phyloP scores from a whole-genome alignment of 2,329 filamentous ascomycete genomes.

The Leptographium radiaticola region DNA sequence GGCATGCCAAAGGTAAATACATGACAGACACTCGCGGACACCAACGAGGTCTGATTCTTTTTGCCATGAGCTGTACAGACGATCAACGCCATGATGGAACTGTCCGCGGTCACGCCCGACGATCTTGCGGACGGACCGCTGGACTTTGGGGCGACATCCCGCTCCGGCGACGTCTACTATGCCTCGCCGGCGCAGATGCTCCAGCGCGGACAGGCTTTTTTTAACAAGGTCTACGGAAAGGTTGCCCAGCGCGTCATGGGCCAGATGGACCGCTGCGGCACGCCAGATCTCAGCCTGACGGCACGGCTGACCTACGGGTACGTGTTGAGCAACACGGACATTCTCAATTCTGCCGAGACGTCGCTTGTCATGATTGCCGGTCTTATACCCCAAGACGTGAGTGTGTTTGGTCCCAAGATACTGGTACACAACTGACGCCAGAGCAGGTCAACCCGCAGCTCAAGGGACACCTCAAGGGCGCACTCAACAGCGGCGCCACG shows the following conservation, averaged over 20 bases:
- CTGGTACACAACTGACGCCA: not conserved
- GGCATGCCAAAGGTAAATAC: constrained; percentile 34
- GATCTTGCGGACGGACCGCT: constrained; percentile 26
- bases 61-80: constrained; percentile 16
- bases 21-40: no score
- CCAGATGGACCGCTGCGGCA: constrained; percentile 34
- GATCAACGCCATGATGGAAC: constrained; percentile 32
- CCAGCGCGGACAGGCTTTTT: constrained; percentile 31
- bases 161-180: constrained; percentile 24
- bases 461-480: constrained; percentile 38
- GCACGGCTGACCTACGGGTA: constrained; percentile 36
- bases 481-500: constrained; percentile 35
- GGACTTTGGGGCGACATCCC: constrained; percentile 23
- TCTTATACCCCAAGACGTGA: constrained; percentile 37
- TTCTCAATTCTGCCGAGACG: constrained; percentile 32
- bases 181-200: constrained; percentile 23
- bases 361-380: constrained; percentile 38
- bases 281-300: constrained; percentile 33
- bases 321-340: constrained; percentile 31
- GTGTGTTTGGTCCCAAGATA: constrained; percentile 6
- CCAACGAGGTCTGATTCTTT: not conserved
- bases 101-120: constrained; percentile 29
- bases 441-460: constrained; percentile 36
- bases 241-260: constrained; percentile 32
- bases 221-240: constrained; percentile 35